A percentile compares a stretch with the other conserved stretches of the same genome.
Conservation (phyloP, 83 land plant species). For the Picea abies region DNA sequence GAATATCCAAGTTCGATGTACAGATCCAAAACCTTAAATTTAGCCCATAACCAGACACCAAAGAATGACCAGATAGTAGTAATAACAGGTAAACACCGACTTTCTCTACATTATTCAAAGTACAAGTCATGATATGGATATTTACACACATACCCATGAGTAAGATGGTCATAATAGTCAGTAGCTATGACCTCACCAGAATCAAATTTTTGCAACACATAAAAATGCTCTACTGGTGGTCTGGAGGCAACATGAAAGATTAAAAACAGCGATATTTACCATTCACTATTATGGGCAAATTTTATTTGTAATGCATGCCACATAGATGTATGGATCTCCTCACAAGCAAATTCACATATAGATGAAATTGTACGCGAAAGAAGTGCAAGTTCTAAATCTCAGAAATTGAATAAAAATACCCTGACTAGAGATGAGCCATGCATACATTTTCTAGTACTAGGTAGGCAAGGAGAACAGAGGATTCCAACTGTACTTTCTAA, state of each 20-base stretch:
- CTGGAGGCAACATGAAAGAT: not conserved
- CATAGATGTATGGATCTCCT: not conserved
- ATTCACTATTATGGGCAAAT: not conserved
- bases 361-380: not conserved
- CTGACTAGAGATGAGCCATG: not conserved
- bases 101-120: too few relatives aligned
- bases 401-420: not conserved
- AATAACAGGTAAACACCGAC: too few relatives aligned
- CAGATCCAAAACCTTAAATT: not conserved
- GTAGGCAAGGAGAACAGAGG: not conserved
- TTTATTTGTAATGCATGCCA: not conserved
- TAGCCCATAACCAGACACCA: not conserved
- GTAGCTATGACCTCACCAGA: not conserved
- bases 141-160: conserved; percentile 1
- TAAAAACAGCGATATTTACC: not conserved
- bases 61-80: not conserved
- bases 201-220: too few relatives aligned
- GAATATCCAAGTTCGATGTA: not conserved
- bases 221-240: not conserved
- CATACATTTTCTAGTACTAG: not conserved
- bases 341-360: not conserved
- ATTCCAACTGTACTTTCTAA: not conserved
- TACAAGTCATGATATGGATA: not conserved
- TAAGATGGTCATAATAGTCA: not conserved
- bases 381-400: conserved; percentile 2